Evolutionary conservation across 768 basidiomycete genomes (phyloP), one percentile per base, ranked within the genome.

Genomic region (Boletus tomentosulus): DNA sequence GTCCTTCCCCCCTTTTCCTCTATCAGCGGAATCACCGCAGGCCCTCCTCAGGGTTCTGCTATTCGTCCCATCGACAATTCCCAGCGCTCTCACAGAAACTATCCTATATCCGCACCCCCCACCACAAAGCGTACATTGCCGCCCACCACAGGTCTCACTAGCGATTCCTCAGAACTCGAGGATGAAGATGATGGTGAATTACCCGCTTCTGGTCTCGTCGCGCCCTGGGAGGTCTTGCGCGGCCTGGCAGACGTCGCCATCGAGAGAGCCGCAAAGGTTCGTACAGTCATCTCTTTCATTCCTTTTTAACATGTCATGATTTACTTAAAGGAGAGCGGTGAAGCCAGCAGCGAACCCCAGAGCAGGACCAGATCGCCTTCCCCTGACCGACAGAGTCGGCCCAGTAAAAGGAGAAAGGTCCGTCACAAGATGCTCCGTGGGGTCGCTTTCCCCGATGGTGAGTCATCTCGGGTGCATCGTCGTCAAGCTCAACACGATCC

Each of bases 171-270:
- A 35, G 91, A 92, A 63, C 68, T 82, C n/a, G 92, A 92, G 47
- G 89, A 90, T 46, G 89, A 91, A 43, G 89, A 88, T 41, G 81
- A 81, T 53, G 86, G 87, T 16, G 91, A 87, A 66, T 71, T 93
- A 13, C 91, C 92, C 1, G 86, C 87, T 35, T 81, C 80, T 38
- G 89, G 92, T 46, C 79, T 93, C 45, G 84, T 91, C 50, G 91
- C 90, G 9, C 92, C 92, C 47, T 89, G 88, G 85, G 89, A 91
- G 71, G 90, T 92, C 39, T 75, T 92, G 48, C 77, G 88, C 58
- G 86, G 87, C 45, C 71, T 92, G 54, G 89, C 89, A 35, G 87
- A 89, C 73, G 88, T 89, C 30, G 89, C 89, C 34, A 85, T 83
- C 53, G 83, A 89, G 66, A 79, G 86, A 49, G 89, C 87, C 57